A percentile compares a stretch with the other conserved stretches of the same genome.
phyloP scores from a whole-genome alignment of 345 rosid genomes.

The Eucalyptus microcorys region DNA sequence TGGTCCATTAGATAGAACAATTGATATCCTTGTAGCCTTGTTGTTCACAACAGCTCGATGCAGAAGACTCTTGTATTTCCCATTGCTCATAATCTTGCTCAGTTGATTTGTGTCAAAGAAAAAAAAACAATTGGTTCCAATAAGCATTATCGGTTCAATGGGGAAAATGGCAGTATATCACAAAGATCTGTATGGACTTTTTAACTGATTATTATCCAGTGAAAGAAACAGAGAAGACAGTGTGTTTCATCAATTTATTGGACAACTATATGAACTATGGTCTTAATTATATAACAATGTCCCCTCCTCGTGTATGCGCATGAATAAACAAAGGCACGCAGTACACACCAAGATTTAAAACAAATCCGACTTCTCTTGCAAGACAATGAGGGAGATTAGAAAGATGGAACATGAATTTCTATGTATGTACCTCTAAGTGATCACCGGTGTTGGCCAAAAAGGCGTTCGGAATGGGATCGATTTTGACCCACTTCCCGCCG shows the following conservation, averaged over 20 bases:
- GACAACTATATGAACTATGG: neutral
- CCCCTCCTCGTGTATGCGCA: neutral
- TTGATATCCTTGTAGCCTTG: conserved; percentile 15
- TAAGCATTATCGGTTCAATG: neutral
- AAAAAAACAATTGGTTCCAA: neutral
- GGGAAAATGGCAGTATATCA: neutral
- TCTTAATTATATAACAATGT: neutral
- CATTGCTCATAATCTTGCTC: conserved; percentile 25
- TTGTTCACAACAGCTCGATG: conserved; percentile 38
- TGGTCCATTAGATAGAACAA: conserved; percentile 21
- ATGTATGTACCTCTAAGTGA: conserved; percentile 31
- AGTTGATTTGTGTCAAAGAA: neutral
- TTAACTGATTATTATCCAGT: neutral
- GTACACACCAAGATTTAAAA: neutral
- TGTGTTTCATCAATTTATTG: neutral
- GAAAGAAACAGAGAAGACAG: neutral
- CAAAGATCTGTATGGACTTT: neutral
- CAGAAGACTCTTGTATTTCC: conserved; percentile 38
- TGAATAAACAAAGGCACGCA: neutral
- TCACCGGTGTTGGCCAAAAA: conserved; percentile 38
- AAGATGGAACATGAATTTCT: neutral
- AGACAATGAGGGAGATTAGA: neutral
- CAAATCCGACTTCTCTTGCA: neutral
- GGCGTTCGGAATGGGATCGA: conserved; percentile 14
- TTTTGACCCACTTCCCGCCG: conserved; percentile 34